Evolutionary conservation across 192 early-diverging fungal species (phyloP).

Genomic region (Funneliformis mosseae): DNA sequence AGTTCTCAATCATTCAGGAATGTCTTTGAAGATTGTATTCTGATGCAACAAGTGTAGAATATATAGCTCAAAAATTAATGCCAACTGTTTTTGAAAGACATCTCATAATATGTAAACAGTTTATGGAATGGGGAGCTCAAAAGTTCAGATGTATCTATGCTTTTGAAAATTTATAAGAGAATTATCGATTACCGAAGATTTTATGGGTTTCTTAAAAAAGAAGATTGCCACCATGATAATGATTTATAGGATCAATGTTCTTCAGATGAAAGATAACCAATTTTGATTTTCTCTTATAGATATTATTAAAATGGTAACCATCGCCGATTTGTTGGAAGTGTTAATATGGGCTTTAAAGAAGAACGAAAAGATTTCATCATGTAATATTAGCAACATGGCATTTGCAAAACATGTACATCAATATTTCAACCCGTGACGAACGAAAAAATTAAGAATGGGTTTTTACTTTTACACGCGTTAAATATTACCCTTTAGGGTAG

Average conservation of each 20-base stretch:
- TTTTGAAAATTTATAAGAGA: constrained; percentile 22
- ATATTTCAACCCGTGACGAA: constrained; percentile 16
- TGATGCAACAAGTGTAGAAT: not conserved
- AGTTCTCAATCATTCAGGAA: constrained; percentile 13
- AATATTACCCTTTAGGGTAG: no score
- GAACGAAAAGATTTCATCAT: constrained; percentile 18
- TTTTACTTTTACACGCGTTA: constrained; percentile 27
- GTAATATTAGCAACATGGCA: constrained; percentile 11
- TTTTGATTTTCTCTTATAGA: not conserved
- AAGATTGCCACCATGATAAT: constrained; percentile 16
- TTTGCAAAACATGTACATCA: no score
- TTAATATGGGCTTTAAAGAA: not conserved
- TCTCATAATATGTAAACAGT: not conserved
- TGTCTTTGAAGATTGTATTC: not conserved
- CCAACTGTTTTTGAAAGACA: not conserved
- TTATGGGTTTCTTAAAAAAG: not conserved
- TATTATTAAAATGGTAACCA: not conserved
- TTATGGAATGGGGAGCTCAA: constrained; percentile 17
- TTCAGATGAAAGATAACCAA: constrained; percentile 32
- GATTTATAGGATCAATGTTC: constrained; percentile 29
- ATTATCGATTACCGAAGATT: not conserved
- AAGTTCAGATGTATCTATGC: not conserved
- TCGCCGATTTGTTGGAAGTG: not conserved
- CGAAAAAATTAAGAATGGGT: constrained; percentile 24
- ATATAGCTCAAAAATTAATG: not conserved